Percentiles rank a stretch among this genome's conserved stretches.
phyloP scores from a whole-genome alignment of 2,329 filamentous ascomycete genomes.

The Nigrospora osmanthi region DNA sequence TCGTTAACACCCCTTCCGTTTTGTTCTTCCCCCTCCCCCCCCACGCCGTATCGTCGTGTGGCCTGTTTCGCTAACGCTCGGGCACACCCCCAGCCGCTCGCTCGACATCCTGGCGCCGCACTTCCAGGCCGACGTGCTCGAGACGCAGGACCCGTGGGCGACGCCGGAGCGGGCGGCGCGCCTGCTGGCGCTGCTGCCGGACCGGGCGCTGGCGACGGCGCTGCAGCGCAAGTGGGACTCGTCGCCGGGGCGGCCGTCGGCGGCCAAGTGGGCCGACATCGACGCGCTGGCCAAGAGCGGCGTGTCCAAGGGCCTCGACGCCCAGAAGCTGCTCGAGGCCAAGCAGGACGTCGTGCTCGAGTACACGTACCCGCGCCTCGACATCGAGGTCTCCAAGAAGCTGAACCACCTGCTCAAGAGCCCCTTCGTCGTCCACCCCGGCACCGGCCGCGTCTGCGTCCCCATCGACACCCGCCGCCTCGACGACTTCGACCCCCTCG shows the following conservation, averaged over 20 bases:
- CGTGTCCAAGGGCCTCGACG: conserved; percentile 63
- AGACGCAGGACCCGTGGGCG: conserved; percentile 80
- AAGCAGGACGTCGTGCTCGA: conserved; percentile 96
- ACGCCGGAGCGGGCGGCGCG: conserved; percentile 63
- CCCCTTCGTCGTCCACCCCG: conserved; percentile 92
- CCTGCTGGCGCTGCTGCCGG: conserved; percentile 78
- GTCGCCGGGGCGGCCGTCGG: conserved; percentile 66
- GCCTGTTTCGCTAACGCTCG: conserved; percentile 7
- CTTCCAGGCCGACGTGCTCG: conserved; percentile 76
- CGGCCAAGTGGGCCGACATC: conserved; percentile 90
- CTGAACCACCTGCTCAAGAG: conserved; percentile 96
- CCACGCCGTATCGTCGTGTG: background rate
- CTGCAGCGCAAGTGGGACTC: conserved; percentile 88
- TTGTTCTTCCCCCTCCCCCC: background rate
- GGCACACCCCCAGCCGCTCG: conserved; percentile 65
- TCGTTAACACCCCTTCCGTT: background rate
- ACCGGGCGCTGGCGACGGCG: conserved; percentile 67
- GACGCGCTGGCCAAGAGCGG: conserved; percentile 75
- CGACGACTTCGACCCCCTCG: conserved; percentile 78
- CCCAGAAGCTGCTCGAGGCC: conserved; percentile 69
- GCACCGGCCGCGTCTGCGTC: conserved; percentile 89
- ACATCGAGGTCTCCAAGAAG: conserved; percentile 96
- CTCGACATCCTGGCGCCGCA: conserved; percentile 76
- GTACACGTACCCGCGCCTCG: conserved; percentile 94
- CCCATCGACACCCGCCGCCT: conserved; percentile 73